These are phyloP conservation scores for Plectranthus barbatus DNA, from an alignment of 257 asterid genomes.

Conservation along the genomic window DNA sequence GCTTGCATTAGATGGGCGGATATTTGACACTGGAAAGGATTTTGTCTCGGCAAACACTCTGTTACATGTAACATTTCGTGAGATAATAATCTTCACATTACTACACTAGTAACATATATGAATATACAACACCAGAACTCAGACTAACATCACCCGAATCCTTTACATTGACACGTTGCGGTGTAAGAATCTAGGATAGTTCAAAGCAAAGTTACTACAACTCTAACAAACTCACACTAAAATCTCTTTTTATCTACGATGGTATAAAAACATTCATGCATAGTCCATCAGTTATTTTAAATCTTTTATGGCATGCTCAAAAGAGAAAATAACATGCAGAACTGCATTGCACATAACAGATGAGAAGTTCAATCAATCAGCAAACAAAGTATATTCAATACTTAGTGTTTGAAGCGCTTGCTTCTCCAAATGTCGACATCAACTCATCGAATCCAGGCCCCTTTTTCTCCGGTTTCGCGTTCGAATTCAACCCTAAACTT, in stretches of 20 bases:
- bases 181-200: not conserved
- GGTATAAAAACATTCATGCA: not conserved
- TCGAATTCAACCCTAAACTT: slow-evolving; percentile 27
- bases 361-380: not conserved
- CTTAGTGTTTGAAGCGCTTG: slow-evolving; percentile 26
- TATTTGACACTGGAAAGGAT: slow-evolving; percentile 25
- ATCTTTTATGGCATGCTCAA: not conserved
- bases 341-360: not conserved
- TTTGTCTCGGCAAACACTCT: slow-evolving; percentile 28
- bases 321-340: not conserved
- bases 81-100: not conserved
- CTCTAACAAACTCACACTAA: too few species aligned
- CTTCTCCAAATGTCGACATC: slow-evolving; percentile 49
- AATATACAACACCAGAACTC: not conserved
- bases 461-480: slow-evolving; percentile 23
- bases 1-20: slow-evolving; percentile 32
- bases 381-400: slow-evolving; percentile 1
- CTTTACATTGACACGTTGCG: not conserved
- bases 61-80: slow-evolving; percentile 6
- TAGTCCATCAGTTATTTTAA: not conserved
- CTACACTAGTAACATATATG: not conserved
- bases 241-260: not conserved
- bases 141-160: not conserved
- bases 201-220: not conserved
- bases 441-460: slow-evolving; percentile 39